Base-by-base conservation (phyloP, 1,139 yeast species). In the Hyphopichia khmerensis region DNA sequence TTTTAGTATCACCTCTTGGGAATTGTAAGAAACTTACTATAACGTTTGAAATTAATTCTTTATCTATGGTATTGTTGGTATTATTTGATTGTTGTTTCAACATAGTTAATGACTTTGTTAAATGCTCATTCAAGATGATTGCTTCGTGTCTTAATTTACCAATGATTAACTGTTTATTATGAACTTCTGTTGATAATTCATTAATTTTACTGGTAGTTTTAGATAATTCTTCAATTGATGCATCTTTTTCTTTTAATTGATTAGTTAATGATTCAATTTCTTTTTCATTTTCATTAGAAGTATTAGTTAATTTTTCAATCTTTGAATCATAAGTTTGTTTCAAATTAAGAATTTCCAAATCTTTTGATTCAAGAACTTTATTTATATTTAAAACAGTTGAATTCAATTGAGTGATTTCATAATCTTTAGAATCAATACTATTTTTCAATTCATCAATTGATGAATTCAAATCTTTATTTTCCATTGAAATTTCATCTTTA, bases 111-210 rank as follows among this genome's bases (percentile, higher is more conserved):
- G 98, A 95, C 58, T 93, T 91, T 15, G 96, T 90, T 45, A 93
- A 68, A 66, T 93, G 99, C 58, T 93, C 99, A 60, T 93, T 93
- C 43, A 91, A 68, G 27, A 89, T 88, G n/a, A 93, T 93, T 1
- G 96, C 95, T 63, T 93, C 98, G 59, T 93, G 98, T 43, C 98
- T 80, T 42, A 93, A 74, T 59, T 93, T 93, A 4, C 98, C 98
- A 40, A 93, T 80, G 41, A 83, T 76, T 23, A 90, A 69, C 48
- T 82, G 91, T 62, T 89, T 90, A 48, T 84, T 89, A 51, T 86
- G 87, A 3, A 69, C 48, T 36, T 76, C 72, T 8, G 58, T 53
- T 32, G 65, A 56, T 23, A 74, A 52, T 6, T 72, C 24, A 40
- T 47, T 41, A 8, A 56, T 47, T 37, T 52, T 47, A 30, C 44